Base-by-base conservation (phyloP, 2,329 filamentous ascomycete species). In the Orbilia javanica region DNA sequence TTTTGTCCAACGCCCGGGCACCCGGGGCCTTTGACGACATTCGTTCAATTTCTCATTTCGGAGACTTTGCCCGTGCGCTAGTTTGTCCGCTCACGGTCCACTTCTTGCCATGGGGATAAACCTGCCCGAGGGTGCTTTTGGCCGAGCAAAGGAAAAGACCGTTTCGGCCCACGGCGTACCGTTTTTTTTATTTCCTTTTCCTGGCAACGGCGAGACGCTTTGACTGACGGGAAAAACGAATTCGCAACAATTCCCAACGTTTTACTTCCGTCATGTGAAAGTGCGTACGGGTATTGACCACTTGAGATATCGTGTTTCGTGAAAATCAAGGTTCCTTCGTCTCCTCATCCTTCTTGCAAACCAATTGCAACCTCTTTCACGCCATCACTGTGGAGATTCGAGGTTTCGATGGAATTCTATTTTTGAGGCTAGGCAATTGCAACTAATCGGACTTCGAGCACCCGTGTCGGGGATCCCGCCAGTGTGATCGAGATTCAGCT, bases 11-110 rank as follows among this genome's bases (percentile, higher is more conserved):
- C 44, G 69, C 69, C 69, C 69, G 50, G 62, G 60, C 50, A 62
- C 39, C 62, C 52, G 69, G 69, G 69, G 50, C 62, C 25, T 67
- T 60, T 74, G 62, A 74, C 63, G 70, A 74, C 69, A 73, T 73
- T 44, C 34, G 44, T 36, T 55, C 25, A 57, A 48, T 39, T 63
- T 60, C 53, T 67, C 62, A 72, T 78, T 68, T 78, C 74, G 74
- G 74, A 78, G 73, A 78, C 73, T 78, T 78, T 78, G 66, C 67
- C 67, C 66, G 66, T 67, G 66, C 66, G 50, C 46, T 39, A 64
- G 46, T 34, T 64, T 22, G 5, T 34, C 27, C 31, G 34, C 52
- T 57, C 62, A 67, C 63, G 70, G 63, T 62, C 52, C 70, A 66
- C 62, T 39, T 67, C 36, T 50, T 60, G 31, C 42, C 62, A 57